These are phyloP conservation scores for Pichia scutulata DNA, from an alignment of 805 yeast species.

Conservation along the genomic window DNA sequence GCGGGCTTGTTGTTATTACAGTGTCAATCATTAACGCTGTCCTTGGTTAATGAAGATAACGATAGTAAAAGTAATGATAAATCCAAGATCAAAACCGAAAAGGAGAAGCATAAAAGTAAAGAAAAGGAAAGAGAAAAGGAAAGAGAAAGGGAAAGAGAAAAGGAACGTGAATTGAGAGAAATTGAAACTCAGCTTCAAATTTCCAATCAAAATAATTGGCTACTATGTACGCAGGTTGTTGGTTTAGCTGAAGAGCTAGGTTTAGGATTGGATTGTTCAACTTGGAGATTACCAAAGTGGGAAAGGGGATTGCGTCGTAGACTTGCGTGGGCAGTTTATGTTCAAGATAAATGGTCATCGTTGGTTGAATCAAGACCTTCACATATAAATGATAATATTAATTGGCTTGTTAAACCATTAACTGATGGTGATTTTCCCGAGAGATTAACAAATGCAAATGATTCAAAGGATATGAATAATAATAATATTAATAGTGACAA, in stretches of 20 bases:
- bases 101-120: not conserved
- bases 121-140: not conserved
- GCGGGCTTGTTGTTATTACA: constrained; percentile 78
- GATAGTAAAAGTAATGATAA: not conserved
- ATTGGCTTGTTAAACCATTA: constrained; percentile 73
- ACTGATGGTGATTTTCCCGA: constrained; percentile 76
- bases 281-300: constrained; percentile 93
- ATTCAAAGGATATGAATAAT: not conserved
- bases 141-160: not conserved
- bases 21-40: constrained; percentile 35
- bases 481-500: not conserved
- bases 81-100: not conserved
- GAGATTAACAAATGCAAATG: constrained; percentile 34
- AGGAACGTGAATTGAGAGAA: not conserved
- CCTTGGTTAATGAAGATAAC: not conserved
- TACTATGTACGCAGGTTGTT: constrained; percentile 76
- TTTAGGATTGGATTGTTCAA: constrained; percentile 79
- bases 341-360: constrained; percentile 88
- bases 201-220: constrained; percentile 64
- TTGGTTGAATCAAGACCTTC: constrained; percentile 79
- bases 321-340: constrained; percentile 91
- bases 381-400: constrained; percentile 59
- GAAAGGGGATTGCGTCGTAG: constrained; percentile 83
- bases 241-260: constrained; percentile 88
- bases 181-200: constrained; percentile 1